phyloP scores from a whole-genome alignment of 768 basidiomycete genomes.

The Fomitopsis pulvina region DNA sequence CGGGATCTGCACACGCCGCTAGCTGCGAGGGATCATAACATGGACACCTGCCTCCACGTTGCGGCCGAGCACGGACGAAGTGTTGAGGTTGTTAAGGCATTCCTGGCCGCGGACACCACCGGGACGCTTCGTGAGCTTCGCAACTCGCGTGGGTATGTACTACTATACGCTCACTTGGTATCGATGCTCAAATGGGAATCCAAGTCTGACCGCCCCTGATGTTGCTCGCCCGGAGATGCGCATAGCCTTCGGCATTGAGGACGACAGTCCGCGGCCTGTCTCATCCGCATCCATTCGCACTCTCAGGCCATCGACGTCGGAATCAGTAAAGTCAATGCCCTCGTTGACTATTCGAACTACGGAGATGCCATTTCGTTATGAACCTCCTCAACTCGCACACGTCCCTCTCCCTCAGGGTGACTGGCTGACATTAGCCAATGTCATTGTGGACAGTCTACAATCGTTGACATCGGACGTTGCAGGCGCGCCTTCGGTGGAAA shows the following conservation, averaged over 20 bases:
- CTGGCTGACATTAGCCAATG: slow-evolving; percentile 29
- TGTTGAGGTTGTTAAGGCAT: slow-evolving; percentile 51
- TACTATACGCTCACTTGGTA: background rate
- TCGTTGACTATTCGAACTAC: background rate
- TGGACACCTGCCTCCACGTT: slow-evolving; percentile 76
- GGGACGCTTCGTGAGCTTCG: slow-evolving; percentile 51
- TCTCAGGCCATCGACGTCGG: slow-evolving; percentile 34
- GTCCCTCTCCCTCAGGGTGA: slow-evolving; percentile 32
- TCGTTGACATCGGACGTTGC: slow-evolving; percentile 34
- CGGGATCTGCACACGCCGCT: slow-evolving; percentile 64
- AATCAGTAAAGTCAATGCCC: slow-evolving; percentile 1
- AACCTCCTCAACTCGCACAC: background rate
- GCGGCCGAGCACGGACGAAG: slow-evolving; percentile 71
- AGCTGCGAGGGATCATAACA: slow-evolving; percentile 54
- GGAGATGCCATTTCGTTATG: background rate
- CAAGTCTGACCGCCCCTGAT: slow-evolving; percentile 59
- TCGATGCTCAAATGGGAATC: background rate
- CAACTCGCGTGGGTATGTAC: slow-evolving; percentile 64
- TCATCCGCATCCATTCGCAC: slow-evolving; percentile 53
- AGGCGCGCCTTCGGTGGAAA: slow-evolving; percentile 23
- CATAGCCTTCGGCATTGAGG: slow-evolving; percentile 49
- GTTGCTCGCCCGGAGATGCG: slow-evolving; percentile 64
- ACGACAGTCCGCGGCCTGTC: slow-evolving; percentile 38
- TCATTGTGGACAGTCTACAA: slow-evolving; percentile 49
- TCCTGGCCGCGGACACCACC: slow-evolving; percentile 59